Percentiles rank a stretch among this genome's conserved stretches.
Conservation (phyloP, 75 land plant genomes). For the Larix kaempferi region DNA sequence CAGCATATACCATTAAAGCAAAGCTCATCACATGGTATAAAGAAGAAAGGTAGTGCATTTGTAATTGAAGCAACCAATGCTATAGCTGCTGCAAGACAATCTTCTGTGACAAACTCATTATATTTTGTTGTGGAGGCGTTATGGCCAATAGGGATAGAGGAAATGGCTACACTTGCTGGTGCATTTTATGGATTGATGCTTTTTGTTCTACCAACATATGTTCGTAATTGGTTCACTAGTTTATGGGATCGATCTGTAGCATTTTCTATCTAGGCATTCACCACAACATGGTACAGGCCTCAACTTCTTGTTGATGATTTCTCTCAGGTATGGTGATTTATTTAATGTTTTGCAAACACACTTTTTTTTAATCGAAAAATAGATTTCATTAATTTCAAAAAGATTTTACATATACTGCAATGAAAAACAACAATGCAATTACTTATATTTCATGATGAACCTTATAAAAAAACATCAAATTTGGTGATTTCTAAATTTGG, state of each 20-base stretch:
- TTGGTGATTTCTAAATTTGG: too few species aligned
- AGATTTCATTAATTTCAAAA: too few species aligned
- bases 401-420: too few species aligned
- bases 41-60: slow-evolving; percentile 47
- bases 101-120: slow-evolving; percentile 60
- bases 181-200: slow-evolving; percentile 86
- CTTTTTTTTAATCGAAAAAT: too few species aligned
- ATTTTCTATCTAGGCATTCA: slow-evolving; percentile 67
- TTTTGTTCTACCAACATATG: slow-evolving; percentile 88
- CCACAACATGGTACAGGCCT: slow-evolving; percentile 83
- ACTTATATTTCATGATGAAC: too few species aligned
- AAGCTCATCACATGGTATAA: slow-evolving; percentile 11
- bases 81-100: slow-evolving; percentile 62
- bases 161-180: slow-evolving; percentile 68
- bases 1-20: slow-evolving; percentile 74
- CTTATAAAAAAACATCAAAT: too few species aligned
- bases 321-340: slow-evolving; percentile 59
- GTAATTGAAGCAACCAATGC: slow-evolving; percentile 31
- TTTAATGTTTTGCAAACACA: neutral
- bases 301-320: slow-evolving; percentile 79
- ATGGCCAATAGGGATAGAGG: slow-evolving; percentile 61
- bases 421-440: too few species aligned
- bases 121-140: slow-evolving; percentile 64
- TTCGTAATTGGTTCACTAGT: slow-evolving; percentile 83
- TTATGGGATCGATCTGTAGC: slow-evolving; percentile 75